Evolutionary conservation across 257 asterid species (phyloP), one percentile per base, ranked within the genome.

Genomic region (Solanum sejunctum): DNA sequence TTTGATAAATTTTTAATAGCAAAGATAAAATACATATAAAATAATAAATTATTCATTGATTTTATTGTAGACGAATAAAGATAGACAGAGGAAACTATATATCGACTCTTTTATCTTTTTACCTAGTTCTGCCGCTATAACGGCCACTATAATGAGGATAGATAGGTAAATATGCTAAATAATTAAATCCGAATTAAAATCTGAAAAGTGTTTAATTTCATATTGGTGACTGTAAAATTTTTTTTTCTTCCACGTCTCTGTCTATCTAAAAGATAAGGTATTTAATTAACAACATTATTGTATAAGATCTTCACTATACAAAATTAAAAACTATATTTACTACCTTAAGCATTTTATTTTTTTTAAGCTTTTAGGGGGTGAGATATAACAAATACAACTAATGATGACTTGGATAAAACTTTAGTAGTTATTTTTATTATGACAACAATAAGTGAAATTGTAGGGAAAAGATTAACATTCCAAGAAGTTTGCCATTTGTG

Each of bases 401-500:
- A 61, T 64, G 72, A 36, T 69, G 63, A 51, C 15, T 51, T 23
- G 45, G 45, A 51, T 15, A 1, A 51, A 77, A 77, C 0, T 51
- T 47, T 23, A 20, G 43, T 12, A 26, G 6, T 1, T n/a, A 49
- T 8, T 23, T 49, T 23, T 15, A 23, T 13, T 13, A 28, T 75
- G 81, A 75, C 21, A 2, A 49, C 0, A 4, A 10, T 49, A 75
- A 23, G 60, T 49, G 61, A 75, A 51, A 23, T 8, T 83, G 61
- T 52, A 92, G 95, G 91, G 95, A 90, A 78, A 90, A 90, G 87
- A 88, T 92, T 77, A 88, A n/a, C 63, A 89, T 92, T 12, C 92
- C 93, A 3, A 88, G 84, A 84, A 89, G 85, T 6, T 87, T 84
- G 92, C 80, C 81, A 20, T 90, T 90, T n/a, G 77, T 92, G 21